phyloP scores from a whole-genome alignment of 108 stramenopile genomes.

The Pelagomonas calceolata region DNA sequence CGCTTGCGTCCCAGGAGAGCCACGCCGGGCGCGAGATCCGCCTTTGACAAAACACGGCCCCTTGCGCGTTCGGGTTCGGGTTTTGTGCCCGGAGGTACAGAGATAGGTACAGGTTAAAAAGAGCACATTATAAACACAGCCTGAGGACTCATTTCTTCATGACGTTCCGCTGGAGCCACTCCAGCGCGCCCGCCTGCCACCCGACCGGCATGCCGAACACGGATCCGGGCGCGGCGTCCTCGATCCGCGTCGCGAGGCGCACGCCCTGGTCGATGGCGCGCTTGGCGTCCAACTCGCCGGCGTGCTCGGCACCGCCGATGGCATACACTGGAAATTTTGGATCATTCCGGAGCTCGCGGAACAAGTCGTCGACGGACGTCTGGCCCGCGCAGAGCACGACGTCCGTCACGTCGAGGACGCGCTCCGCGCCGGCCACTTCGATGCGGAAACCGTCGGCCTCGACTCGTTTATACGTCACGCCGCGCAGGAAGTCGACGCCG shows the following conservation, averaged over 20 bases:
- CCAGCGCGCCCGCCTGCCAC: too few species aligned
- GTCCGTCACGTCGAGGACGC: slow-evolving; percentile 77
- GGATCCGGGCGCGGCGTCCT: not conserved
- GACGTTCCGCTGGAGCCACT: too few species aligned
- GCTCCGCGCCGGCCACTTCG: slow-evolving; percentile 31
- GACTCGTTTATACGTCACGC: slow-evolving; percentile 70
- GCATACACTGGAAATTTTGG: too few species aligned
- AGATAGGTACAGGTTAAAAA: too few species aligned
- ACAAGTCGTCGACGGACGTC: slow-evolving; percentile 33
- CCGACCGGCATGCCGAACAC: not conserved
- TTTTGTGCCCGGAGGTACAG: too few species aligned
- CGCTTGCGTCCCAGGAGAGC: too few species aligned
- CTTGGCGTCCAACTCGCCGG: slow-evolving; percentile 92
- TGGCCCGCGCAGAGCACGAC: slow-evolving; percentile 92
- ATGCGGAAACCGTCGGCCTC: slow-evolving; percentile 84
- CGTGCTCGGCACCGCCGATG: slow-evolving; percentile 19
- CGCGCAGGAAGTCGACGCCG: slow-evolving; percentile 70
- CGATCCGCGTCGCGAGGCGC: slow-evolving; percentile 55
- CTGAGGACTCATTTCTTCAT: too few species aligned
- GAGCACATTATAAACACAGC: too few species aligned
- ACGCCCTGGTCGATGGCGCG: slow-evolving; percentile 96
- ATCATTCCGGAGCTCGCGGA: slow-evolving; percentile 27
- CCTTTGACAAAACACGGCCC: too few species aligned
- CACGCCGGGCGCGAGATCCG: too few species aligned
- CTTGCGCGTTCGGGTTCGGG: too few species aligned